Evolutionary conservation across 108 stramenopile genomes (phyloP), one percentile per base, ranked within the genome.

Genomic region (Tribonema minus): DNA sequence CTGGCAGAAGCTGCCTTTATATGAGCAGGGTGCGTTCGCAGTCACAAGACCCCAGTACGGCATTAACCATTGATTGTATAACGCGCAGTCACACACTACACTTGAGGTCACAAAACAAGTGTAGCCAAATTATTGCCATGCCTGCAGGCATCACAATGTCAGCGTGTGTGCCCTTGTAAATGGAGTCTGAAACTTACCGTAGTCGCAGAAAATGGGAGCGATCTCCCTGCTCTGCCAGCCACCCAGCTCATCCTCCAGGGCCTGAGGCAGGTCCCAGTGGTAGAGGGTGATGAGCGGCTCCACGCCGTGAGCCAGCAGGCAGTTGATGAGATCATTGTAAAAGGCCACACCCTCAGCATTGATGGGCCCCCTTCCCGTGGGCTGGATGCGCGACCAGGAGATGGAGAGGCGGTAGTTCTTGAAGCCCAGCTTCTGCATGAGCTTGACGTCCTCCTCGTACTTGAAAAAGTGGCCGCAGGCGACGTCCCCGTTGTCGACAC

Each of bases 261-360:
- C 68, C 68, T 93, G 91, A 4, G 96, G 96, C 26, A 95, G 76
- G 82, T 97, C 96, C 96, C 96, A 97, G 71, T 97, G 96, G 67
- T 91, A 95, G 25, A 97, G 82, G 0, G 95, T 95, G 1, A 93
- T 88, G 65, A 88, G 89, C 27, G 96, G 96, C 37, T 89, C 87
- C 62, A 97, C 94, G 70, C 78, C 87, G 59, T 90, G 54, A 41
- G 82, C 84, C 40, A 94, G n/a, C 30, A 97, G 83, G 29, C 75
- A 82, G 72, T 95, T 89, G 78, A 97, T 93, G 1, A 97, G 61
- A 0, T 83, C 60, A 70, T 91, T 90, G 86, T 97, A 97, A 71
- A 94, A 94, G 0, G 78, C 85, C 34, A 97, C 85, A 20, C 94
- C 96, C 26, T 79, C 82, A 34, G 73, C 83, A 72, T 93, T 94